Evolutionary conservation across 2,329 filamentous ascomycete species (phyloP).

Genomic region (Alternaria triticimaculans): DNA sequence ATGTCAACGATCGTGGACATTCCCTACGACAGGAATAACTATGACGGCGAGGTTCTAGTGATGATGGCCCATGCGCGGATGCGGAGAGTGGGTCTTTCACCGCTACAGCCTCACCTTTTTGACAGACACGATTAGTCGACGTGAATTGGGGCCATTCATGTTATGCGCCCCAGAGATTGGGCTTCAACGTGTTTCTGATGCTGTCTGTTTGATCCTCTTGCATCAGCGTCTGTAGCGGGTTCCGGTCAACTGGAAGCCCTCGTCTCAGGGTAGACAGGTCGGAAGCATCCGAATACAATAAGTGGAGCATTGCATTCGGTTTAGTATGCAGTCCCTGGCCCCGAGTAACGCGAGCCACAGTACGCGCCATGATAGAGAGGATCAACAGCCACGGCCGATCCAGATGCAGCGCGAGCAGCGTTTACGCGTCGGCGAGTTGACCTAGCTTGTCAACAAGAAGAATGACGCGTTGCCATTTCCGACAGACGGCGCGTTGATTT

Average conservation of each 20-base stretch:
- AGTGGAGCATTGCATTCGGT: conserved; percentile 27
- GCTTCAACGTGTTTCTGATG: conserved; percentile 30
- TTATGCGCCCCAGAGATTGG: conserved; percentile 35
- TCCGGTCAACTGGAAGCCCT: conserved; percentile 32
- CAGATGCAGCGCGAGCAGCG: conserved; percentile 15
- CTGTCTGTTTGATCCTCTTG: conserved; percentile 17
- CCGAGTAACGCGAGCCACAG: conserved; percentile 28
- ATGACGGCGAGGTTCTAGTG: conserved; percentile 23
- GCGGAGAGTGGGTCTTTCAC: conserved; percentile 35
- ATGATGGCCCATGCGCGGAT: conserved; percentile 24
- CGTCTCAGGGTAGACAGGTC: conserved; percentile 27
- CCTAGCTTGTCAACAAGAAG: conserved; percentile 22
- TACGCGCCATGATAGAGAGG: conserved; percentile 29
- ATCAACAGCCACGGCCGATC: conserved; percentile 34
- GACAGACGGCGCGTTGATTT: conserved; percentile 15
- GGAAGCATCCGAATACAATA: conserved; percentile 23
- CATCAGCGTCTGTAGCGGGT: conserved; percentile 22
- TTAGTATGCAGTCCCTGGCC: conserved; percentile 21
- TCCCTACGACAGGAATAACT: conserved; percentile 25
- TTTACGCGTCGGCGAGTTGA: conserved; percentile 19
- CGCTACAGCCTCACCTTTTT: conserved; percentile 41
- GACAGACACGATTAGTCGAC: conserved; percentile 28
- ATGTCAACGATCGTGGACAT: conserved; percentile 12
- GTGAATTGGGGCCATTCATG: conserved; percentile 11
- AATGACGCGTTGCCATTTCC: conserved; percentile 23